Evolutionary conservation across 805 yeast species (phyloP).

Genomic region (Candida ficus): DNA sequence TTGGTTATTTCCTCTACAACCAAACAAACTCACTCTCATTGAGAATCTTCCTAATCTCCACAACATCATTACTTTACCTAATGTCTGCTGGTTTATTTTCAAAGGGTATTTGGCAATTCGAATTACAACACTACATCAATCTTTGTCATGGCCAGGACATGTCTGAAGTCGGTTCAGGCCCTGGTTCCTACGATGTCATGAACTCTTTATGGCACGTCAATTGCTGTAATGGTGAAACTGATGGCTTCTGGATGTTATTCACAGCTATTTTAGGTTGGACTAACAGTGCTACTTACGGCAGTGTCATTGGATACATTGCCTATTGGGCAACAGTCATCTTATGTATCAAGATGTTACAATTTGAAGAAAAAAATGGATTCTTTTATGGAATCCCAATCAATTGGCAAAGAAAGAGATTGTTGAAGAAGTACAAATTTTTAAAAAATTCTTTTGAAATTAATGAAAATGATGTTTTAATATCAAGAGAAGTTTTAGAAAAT

Average conservation of each 20-base stretch:
- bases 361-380: constrained; percentile 54
- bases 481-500: constrained; percentile 11
- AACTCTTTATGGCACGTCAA: constrained; percentile 90
- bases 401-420: constrained; percentile 53
- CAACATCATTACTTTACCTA: constrained; percentile 76
- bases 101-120: constrained; percentile 87
- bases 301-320: constrained; percentile 63
- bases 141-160: constrained; percentile 79
- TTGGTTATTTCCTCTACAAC: constrained; percentile 65
- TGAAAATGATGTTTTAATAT: constrained; percentile 2
- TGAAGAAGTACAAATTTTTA: constrained; percentile 28
- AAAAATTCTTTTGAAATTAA: background rate
- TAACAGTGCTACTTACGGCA: constrained; percentile 87
- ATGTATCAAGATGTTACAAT: constrained; percentile 40
- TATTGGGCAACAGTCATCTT: constrained; percentile 58
- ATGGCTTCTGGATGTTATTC: constrained; percentile 80
- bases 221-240: constrained; percentile 90
- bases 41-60: constrained; percentile 64
- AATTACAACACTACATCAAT: constrained; percentile 69
- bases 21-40: constrained; percentile 78
- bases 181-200: constrained; percentile 82
- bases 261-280: constrained; percentile 94
- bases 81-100: constrained; percentile 86
- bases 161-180: constrained; percentile 86
- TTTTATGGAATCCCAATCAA: constrained; percentile 56